Evolutionary conservation across 371 early-diverging fungal species (phyloP).

Genomic region (Haplosporangium sp.): DNA sequence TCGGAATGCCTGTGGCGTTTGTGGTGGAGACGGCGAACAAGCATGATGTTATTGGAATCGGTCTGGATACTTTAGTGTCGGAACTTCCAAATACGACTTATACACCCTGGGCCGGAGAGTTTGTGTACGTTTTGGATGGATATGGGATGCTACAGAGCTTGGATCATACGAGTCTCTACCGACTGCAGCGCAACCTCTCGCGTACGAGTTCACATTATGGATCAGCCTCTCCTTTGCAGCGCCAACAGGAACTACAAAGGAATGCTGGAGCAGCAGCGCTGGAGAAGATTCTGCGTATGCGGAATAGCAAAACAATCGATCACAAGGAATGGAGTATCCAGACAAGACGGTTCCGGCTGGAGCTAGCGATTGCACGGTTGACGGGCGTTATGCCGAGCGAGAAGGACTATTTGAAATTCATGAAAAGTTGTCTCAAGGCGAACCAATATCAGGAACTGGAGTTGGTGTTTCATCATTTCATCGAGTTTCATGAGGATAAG

Average conservation of each 20-base stretch:
- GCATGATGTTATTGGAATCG: conserved; percentile 31
- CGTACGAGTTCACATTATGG: neutral
- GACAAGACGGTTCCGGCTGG: conserved; percentile 42
- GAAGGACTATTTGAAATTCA: conserved; percentile 33
- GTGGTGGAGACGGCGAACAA: conserved; percentile 22
- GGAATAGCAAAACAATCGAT: conserved; percentile 3
- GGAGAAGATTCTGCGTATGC: neutral
- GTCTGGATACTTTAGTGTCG: conserved; percentile 22
- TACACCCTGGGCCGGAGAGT: conserved; percentile 5
- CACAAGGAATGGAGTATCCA: conserved; percentile 28
- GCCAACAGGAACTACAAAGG: neutral
- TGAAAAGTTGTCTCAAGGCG: conserved; percentile 29
- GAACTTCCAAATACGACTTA: neutral
- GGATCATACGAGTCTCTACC: conserved; percentile 4
- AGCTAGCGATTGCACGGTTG: conserved; percentile 28
- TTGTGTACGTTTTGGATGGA: conserved; percentile 8
- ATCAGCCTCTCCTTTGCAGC: neutral
- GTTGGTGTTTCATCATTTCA: conserved; percentile 34
- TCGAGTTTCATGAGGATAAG: conserved; percentile 16
- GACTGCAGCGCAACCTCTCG: conserved; percentile 8
- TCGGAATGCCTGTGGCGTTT: conserved; percentile 17
- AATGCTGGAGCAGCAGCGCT: neutral
- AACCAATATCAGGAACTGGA: conserved; percentile 29
- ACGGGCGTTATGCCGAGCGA: conserved; percentile 23
- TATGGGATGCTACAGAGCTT: conserved; percentile 11